Evolutionary conservation across 2,329 filamentous ascomycete species (phyloP).

Genomic region (Pestalotiopsis sp.): DNA sequence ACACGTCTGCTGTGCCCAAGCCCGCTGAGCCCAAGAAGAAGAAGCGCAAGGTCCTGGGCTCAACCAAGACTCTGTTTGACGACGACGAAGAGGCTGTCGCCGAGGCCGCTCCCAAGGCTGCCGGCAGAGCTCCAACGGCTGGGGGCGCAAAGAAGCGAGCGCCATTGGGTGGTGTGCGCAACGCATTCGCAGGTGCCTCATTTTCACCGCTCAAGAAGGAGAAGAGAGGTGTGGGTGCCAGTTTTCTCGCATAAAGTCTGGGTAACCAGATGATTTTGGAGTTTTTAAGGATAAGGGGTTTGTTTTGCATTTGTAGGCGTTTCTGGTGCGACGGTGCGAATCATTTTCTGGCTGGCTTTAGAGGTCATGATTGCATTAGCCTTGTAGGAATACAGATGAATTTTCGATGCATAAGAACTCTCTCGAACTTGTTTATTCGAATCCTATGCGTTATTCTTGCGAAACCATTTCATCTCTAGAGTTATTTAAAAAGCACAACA

Average conservation of each 20-base stretch:
- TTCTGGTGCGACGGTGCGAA: neutral
- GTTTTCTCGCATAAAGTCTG: conserved; percentile 53
- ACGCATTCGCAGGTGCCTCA: conserved; percentile 51
- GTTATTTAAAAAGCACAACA: neutral
- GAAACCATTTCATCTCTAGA: neutral
- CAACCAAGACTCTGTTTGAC: conserved; percentile 71
- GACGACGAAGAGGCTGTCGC: conserved; percentile 65
- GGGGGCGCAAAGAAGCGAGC: conserved; percentile 35
- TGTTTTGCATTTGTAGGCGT: conserved; percentile 14
- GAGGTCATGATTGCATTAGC: conserved; percentile 3
- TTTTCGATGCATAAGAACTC: neutral
- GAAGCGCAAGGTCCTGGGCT: conserved; percentile 73
- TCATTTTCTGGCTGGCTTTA: conserved; percentile 2
- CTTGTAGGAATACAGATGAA: conserved; percentile 9
- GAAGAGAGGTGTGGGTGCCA: conserved; percentile 63
- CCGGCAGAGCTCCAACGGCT: conserved; percentile 25
- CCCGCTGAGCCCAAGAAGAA: conserved; percentile 58
- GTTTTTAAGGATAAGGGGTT: neutral
- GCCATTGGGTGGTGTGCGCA: conserved; percentile 42
- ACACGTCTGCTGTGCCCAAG: conserved; percentile 27
- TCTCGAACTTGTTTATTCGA: too few relatives aligned
- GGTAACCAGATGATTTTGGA: conserved; percentile 12
- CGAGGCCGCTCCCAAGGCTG: conserved; percentile 28
- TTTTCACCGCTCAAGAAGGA: conserved; percentile 79
- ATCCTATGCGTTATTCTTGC: neutral